Base-by-base conservation (phyloP, 495 filamentous ascomycete species). In the Jackrogersella multiformis region DNA sequence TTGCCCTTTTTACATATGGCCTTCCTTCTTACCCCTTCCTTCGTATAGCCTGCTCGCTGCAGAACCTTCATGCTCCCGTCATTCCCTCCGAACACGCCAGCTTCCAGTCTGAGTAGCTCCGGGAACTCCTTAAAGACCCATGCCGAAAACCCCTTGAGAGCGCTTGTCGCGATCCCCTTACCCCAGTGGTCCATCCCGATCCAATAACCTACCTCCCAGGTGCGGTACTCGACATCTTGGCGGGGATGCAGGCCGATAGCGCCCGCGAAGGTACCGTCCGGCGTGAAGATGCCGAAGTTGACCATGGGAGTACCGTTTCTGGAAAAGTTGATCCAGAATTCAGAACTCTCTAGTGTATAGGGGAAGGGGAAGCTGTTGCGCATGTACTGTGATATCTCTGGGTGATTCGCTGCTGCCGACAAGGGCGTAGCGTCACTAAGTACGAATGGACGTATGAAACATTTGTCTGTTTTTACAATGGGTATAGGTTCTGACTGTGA, bases 121-220 rank as follows among this genome's bases (percentile, higher is more conserved):
- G 74, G 72, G 2, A 70, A 66, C 12, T 54, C 62, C 18, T 70
- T 63, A 45, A 82, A 81, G 16, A 67, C 69, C 78, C 79, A 82
- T 8, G 10, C 34, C 0, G 58, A 59, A n/a, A 71, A 67, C 0
- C 20, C 59, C 8, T 34, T 42, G 32, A 61, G 32, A n/a, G 68
- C 68, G 13, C 46, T 67, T 26, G 71, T 76, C 48, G 74, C 74
- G 36, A 79, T 65, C 0, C 81, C 78, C 13, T 62, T 69, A 0
- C 81, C 80, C 80, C 79, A 80, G 41, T 64, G 61, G 2, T 68
- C 53, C 60, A 60, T 70, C n/a, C 60, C 73, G 7, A 76, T 26
- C 71, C 73, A 81, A 69, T 81, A 82, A 5, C 79, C 80, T 5
- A 82, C 5, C 68, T 79, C 75, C 42, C 73, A 66, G 18, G 68